Evolutionary conservation across 2,329 filamentous ascomycete species (phyloP).

Genomic region (Exophiala xenobiotica): DNA sequence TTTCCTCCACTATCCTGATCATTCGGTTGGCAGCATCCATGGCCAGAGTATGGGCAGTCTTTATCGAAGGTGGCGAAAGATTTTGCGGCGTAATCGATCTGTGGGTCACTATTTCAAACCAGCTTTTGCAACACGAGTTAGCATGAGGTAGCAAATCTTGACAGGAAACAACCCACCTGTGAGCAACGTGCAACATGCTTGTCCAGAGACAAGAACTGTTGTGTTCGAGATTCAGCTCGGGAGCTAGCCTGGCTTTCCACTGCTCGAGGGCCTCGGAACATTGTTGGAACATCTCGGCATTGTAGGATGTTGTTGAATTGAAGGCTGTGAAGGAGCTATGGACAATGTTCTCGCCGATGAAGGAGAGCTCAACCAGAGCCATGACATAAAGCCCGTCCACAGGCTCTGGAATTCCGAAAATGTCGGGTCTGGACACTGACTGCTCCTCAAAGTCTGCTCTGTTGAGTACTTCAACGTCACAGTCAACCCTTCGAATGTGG

Average conservation of each 20-base stretch:
- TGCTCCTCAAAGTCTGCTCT: slow-evolving; percentile 29
- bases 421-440: slow-evolving; percentile 11
- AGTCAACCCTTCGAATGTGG: slow-evolving; percentile 32
- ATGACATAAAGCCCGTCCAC: slow-evolving; percentile 23
- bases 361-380: slow-evolving; percentile 22
- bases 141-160: neutral
- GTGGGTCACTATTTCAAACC: slow-evolving; percentile 25
- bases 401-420: slow-evolving; percentile 16
- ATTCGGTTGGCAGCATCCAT: slow-evolving; percentile 28
- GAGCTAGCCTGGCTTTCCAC: slow-evolving; percentile 18
- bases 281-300: slow-evolving; percentile 21
- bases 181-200: slow-evolving; percentile 23
- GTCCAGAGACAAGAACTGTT: slow-evolving; percentile 21
- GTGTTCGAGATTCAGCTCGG: slow-evolving; percentile 12
- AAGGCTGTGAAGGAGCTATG: slow-evolving; percentile 23
- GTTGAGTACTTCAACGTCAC: slow-evolving; percentile 31
- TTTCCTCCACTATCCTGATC: slow-evolving; percentile 28
- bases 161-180: slow-evolving; percentile 15
- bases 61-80: slow-evolving; percentile 21
- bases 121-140: slow-evolving; percentile 9
- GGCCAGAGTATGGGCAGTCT: slow-evolving; percentile 16
- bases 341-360: slow-evolving; percentile 20
- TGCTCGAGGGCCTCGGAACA: slow-evolving; percentile 22
- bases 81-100: slow-evolving; percentile 22
- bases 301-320: slow-evolving; percentile 17